phyloP scores from a whole-genome alignment of 257 asterid genomes.

The Plantago major region DNA sequence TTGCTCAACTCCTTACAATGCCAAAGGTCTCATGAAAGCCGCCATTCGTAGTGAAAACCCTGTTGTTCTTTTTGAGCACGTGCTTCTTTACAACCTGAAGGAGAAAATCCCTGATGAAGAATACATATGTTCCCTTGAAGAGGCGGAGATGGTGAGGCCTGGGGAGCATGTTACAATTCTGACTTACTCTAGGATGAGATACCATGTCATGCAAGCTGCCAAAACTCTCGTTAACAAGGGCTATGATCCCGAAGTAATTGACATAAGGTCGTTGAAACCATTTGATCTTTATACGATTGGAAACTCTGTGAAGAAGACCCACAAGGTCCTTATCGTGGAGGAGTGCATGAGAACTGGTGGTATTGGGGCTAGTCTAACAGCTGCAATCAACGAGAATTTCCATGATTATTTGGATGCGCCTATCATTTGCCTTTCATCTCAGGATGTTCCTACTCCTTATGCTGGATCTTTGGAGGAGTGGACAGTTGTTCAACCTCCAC shows the following conservation, averaged over 20 bases:
- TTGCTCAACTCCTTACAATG: constrained; percentile 76
- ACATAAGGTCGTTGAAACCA: constrained; percentile 79
- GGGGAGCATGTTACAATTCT: constrained; percentile 77
- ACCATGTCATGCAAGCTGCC: constrained; percentile 89
- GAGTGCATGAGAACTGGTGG: constrained; percentile 97
- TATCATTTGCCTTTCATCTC: constrained; percentile 66
- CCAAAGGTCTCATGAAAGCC: constrained; percentile 79
- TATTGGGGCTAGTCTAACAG: constrained; percentile 78
- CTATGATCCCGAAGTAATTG: constrained; percentile 77
- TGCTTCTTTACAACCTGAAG: constrained; percentile 70
- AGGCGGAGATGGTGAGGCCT: constrained; percentile 83
- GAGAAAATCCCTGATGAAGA: constrained; percentile 84
- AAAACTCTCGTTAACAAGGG: constrained; percentile 72
- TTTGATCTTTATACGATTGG: constrained; percentile 76
- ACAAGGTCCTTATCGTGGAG: constrained; percentile 70
- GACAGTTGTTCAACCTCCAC: constrained; percentile 84
- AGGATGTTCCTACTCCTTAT: constrained; percentile 87
- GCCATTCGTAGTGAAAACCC: constrained; percentile 83
- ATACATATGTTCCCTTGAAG: constrained; percentile 61
- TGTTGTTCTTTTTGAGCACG: constrained; percentile 75
- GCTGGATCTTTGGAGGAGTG: constrained; percentile 71
- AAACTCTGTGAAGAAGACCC: constrained; percentile 78
- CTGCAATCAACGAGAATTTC: constrained; percentile 65
- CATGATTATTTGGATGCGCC: constrained; percentile 80
- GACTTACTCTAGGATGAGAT: constrained; percentile 83